Evolutionary conservation across 331 rosid genomes (phyloP).

Genomic region (Acacia concinna): DNA sequence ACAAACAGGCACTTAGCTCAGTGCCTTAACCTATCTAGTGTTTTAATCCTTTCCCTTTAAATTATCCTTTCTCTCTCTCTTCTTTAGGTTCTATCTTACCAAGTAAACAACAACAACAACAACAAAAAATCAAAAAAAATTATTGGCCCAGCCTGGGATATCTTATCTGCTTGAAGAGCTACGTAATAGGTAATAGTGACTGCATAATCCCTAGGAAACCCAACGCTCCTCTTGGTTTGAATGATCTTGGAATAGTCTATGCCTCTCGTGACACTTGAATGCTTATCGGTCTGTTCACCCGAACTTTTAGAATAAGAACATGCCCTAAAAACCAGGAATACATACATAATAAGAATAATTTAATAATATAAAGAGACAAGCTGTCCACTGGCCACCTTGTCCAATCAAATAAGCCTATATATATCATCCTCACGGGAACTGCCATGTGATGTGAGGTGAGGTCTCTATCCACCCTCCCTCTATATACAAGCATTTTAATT

Average conservation of each 20-base stretch:
- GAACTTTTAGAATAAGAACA: not conserved
- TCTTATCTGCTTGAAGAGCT: slow-evolving; percentile 35
- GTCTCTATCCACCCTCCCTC: not conserved
- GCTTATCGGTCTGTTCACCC: not conserved
- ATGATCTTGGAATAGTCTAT: not conserved
- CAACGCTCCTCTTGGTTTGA: slow-evolving; percentile 32
- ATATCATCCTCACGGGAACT: slow-evolving; percentile 12
- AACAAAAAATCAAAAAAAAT: too few relatives aligned
- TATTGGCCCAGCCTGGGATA: slow-evolving; percentile 43
- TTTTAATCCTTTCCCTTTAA: not conserved
- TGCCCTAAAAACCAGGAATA: not conserved
- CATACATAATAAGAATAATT: not conserved
- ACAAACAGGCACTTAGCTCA: slow-evolving; percentile 33
- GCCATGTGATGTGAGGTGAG: slow-evolving; percentile 20
- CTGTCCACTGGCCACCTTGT: slow-evolving; percentile 33
- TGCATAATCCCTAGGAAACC: slow-evolving; percentile 25
- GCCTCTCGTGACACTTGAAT: slow-evolving; percentile 19
- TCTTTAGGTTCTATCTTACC: slow-evolving; percentile 33
- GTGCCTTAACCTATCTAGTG: slow-evolving; percentile 35
- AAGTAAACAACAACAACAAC: too few relatives aligned
- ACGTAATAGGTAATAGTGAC: slow-evolving; percentile 30
- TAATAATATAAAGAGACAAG: slow-evolving; percentile 25
- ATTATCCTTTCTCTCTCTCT: slow-evolving; percentile 1
- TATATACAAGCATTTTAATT: not conserved
- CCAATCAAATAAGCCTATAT: slow-evolving; percentile 29